phyloP scores from a whole-genome alignment of 768 basidiomycete genomes.

The Dacryopinax spathularia region DNA sequence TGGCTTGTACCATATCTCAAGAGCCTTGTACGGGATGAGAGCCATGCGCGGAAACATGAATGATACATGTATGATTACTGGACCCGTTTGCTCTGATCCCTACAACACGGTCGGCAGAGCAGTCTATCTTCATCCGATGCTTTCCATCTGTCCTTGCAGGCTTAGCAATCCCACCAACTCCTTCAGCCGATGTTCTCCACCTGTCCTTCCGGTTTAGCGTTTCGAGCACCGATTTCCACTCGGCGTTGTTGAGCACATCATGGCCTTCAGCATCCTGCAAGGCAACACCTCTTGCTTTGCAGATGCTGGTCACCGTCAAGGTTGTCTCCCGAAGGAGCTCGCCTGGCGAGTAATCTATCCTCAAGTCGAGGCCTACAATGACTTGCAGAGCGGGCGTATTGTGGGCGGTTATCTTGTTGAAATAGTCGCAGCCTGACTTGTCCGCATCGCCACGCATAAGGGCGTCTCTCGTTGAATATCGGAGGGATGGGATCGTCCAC shows the following conservation, averaged over 20 bases:
- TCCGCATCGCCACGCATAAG: too few species aligned
- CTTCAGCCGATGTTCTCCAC: too few species aligned
- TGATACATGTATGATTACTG: neutral
- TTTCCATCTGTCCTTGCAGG: too few species aligned
- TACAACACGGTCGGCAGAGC: neutral
- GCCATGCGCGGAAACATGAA: neutral
- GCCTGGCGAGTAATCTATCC: neutral
- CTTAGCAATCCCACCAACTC: too few species aligned
- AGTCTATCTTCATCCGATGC: neutral
- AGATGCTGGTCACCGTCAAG: neutral
- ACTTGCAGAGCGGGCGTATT: neutral
- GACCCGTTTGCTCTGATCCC: neutral
- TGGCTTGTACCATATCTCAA: neutral
- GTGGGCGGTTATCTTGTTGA: neutral
- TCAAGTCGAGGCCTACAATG: neutral
- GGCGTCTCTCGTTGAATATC: too few species aligned
- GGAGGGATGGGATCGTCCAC: too few species aligned
- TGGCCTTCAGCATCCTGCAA: neutral
- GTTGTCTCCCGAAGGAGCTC: neutral
- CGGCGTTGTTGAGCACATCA: neutral
- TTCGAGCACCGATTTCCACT: neutral
- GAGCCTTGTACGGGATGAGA: neutral
- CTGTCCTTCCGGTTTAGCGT: neutral
- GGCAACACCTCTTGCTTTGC: neutral
- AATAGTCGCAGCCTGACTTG: too few species aligned